Evolutionary conservation across 169 alveolate genomes (phyloP), one percentile per base, ranked within the genome.

Genomic region (Perkinsus chesapeaki): DNA sequence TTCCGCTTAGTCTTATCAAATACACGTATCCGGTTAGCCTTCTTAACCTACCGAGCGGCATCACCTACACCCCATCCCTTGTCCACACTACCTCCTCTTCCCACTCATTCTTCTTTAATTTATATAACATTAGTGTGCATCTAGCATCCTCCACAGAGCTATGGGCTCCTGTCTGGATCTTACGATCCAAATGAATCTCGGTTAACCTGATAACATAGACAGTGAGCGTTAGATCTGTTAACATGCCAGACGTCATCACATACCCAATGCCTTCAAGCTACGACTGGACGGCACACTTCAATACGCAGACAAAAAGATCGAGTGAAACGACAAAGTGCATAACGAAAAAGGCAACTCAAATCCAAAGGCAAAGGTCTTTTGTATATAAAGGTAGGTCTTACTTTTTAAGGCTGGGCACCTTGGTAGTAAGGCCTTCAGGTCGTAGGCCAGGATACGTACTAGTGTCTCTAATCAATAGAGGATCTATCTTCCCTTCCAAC

Each of bases 101-200:
- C 82, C 82, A 60, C 23, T 16, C 82, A 60, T 60, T 34, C 82
- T 60, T 60, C 82, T 60, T 60, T 34, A 60, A 60, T 34, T 60
- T 60, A 60, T 60, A 60, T 34, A 60, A 60, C 82, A 60, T 60
- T 48, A 93, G 73, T 0, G 95, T 93, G 39, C 93, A 91, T 34
- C 94, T 16, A 0, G 95, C 95, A 3, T 93, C 95, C 91, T 93
- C 95, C 27, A 93, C 91, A 19, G 94, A 39, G 39, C 93, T 92
- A 37, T 93, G 95, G 19, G 73, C 39, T n/a, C 95, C 95, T 20
- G 39, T 43, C 38, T 93, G 94, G 3, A 93, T 91, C n/a, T 39
- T 72, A 36, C 90, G 92, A 0, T 92, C 92, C 34, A 93, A 92
- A 23, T 39, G 31, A 38, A 73, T 27, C 82, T 60, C 82, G 3